phyloP scores from a whole-genome alignment of 1,284 basidiomycete genomes.

The Chiua sp. region DNA sequence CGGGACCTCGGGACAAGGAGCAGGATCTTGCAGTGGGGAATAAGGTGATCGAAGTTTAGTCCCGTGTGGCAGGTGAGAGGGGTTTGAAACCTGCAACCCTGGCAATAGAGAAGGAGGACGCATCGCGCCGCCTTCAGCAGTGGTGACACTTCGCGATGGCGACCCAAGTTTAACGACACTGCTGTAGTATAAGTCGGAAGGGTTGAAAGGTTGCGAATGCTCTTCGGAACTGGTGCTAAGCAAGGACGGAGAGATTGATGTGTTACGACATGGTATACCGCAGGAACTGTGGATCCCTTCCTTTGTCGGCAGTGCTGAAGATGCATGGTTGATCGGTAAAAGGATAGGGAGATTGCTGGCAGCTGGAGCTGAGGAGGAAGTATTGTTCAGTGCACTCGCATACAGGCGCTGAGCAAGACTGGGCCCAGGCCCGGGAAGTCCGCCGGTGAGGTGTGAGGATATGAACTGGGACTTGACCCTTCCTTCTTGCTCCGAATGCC shows the following conservation, averaged over 20 bases:
- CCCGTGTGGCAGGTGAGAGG: not conserved
- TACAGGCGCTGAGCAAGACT: conserved; percentile 38
- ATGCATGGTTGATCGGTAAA: conserved; percentile 5
- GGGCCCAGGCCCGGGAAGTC: conserved; percentile 11
- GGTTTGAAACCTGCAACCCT: not conserved
- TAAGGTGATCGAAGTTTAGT: not conserved
- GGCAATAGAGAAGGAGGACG: conserved; percentile 1
- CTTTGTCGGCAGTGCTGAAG: not conserved
- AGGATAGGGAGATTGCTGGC: conserved; percentile 4
- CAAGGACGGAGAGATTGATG: conserved; percentile 4
- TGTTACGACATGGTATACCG: conserved; percentile 1
- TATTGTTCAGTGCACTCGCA: conserved; percentile 28
- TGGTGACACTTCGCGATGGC: not conserved
- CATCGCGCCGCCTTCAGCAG: not conserved
- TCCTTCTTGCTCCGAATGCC: conserved; percentile 9
- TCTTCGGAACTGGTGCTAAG: conserved; percentile 3
- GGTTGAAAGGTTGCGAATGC: conserved; percentile 7
- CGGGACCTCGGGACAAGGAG: not conserved
- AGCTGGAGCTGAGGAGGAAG: conserved; percentile 5
- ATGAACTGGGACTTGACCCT: not conserved
- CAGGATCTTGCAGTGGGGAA: not conserved
- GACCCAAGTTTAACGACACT: conserved; percentile 12
- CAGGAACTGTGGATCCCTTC: not conserved
- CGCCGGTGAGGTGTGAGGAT: not conserved
- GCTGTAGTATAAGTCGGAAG: conserved; percentile 25